phyloP scores from a whole-genome alignment of 805 yeast species.

The Saccharomycopsis fibuligera region DNA sequence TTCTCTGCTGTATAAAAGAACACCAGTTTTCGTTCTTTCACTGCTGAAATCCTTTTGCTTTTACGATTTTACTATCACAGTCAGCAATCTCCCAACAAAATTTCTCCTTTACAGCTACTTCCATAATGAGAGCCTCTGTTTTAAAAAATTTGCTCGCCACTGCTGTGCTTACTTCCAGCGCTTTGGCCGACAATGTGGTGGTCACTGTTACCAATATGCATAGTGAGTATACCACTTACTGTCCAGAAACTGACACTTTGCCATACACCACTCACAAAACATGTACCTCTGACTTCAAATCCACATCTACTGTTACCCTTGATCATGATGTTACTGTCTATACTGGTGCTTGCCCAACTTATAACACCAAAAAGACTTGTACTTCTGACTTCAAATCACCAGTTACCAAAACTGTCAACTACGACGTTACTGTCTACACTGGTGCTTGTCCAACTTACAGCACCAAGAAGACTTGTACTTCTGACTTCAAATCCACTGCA shows the following conservation, averaged over 20 bases:
- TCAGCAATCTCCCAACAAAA: neutral
- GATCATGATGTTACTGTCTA: slow-evolving; percentile 2
- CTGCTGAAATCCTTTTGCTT: too few species aligned
- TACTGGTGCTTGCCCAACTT: slow-evolving; percentile 5
- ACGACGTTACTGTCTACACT: neutral
- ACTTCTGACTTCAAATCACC: neutral
- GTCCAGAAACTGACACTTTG: slow-evolving; percentile 2
- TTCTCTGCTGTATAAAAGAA: too few species aligned
- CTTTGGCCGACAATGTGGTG: neutral
- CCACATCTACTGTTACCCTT: neutral
- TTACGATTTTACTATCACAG: too few species aligned
- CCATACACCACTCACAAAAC: slow-evolving; percentile 1
- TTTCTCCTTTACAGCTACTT: neutral
- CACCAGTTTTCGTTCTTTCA: too few species aligned
- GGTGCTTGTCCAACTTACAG: neutral
- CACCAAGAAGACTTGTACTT: neutral
- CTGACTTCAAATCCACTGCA: neutral
- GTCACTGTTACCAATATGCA: too few species aligned
- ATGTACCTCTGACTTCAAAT: neutral
- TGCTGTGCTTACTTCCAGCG: neutral
- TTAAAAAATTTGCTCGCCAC: neutral
- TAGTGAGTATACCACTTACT: neutral
- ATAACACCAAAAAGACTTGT: neutral
- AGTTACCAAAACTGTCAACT: neutral
- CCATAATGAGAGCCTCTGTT: neutral